phyloP scores from a whole-genome alignment of 371 early-diverging fungal species.

The Actinomortierella ambigua region DNA sequence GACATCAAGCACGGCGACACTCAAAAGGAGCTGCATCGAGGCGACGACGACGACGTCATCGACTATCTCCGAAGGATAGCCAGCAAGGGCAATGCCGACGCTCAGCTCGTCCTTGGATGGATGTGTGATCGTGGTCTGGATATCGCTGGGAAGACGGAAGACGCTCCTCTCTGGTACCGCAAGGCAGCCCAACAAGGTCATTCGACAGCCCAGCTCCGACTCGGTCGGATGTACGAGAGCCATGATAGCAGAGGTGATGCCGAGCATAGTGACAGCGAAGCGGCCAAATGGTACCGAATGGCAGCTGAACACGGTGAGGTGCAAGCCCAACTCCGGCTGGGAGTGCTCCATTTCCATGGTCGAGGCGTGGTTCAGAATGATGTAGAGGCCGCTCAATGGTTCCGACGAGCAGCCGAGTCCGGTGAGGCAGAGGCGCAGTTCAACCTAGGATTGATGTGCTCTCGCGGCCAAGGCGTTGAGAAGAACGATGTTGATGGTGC shows the following conservation, averaged over 20 bases:
- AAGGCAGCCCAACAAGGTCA: conserved; percentile 77
- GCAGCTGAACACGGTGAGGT: conserved; percentile 68
- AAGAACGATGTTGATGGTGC: too few species aligned
- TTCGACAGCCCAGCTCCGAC: conserved; percentile 66
- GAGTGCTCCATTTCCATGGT: conserved; percentile 85
- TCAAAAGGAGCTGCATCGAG: too few species aligned
- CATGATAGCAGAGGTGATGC: conserved; percentile 86
- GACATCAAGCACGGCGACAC: too few species aligned
- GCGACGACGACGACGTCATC: too few species aligned
- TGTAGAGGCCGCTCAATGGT: conserved; percentile 73
- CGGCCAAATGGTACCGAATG: conserved; percentile 73
- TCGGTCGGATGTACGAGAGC: conserved; percentile 80
- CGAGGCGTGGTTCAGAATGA: conserved; percentile 71
- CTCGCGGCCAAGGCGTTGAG: conserved; percentile 79
- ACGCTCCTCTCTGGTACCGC: conserved; percentile 83
- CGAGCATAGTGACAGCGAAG: conserved; percentile 63
- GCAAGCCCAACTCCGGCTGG: conserved; percentile 83
- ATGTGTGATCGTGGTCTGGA: too few species aligned
- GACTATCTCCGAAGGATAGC: too few species aligned
- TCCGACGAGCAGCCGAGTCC: conserved; percentile 69
- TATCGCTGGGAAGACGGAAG: too few species aligned
- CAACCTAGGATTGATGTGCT: conserved; percentile 79
- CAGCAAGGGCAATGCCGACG: too few species aligned
- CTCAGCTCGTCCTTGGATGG: too few species aligned
- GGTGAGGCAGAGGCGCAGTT: conserved; percentile 86